Evolutionary conservation across 805 yeast species (phyloP), one percentile per base, ranked within the genome.

Genomic region (Wickerhamomyces bisporus): DNA sequence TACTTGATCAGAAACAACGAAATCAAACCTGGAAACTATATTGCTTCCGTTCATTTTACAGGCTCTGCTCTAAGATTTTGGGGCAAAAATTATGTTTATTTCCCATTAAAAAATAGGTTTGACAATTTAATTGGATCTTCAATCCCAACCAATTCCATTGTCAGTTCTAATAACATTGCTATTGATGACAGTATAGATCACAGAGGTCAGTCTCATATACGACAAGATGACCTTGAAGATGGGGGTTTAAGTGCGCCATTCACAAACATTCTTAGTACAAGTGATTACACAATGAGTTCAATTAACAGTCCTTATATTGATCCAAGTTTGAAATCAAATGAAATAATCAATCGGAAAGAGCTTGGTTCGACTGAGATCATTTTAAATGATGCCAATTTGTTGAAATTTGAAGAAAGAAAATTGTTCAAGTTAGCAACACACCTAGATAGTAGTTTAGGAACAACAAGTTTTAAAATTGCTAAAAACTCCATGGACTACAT

Each of bases 261-360:
- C 21, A 29, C 31, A 7, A 29, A 29, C 13, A 29, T 29, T n/a
- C n/a, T n/a, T n/a, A n/a, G n/a, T n/a, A n/a, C n/a, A n/a, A n/a
- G n/a, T n/a, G n/a, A n/a, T n/a, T n/a, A n/a, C n/a, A n/a, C n/a
- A n/a, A n/a, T n/a, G n/a, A n/a, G n/a, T n/a, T n/a, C n/a, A n/a
- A n/a, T n/a, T n/a, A n/a, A n/a, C n/a, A n/a, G n/a, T n/a, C 52
- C 52, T 13, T 49, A 45, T 30, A 32, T 47, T 31, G 53, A 47
- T n/a, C 40, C 48, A 10, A 21, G 36, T 26, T 17, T 49, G n/a
- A 32, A 14, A 10, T 15, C n/a, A n/a, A 48, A 48, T 26, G 13
- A 6, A 3, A 3, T 19, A 17, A 29, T 40, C 11, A 17, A 16
- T 2, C 23, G 19, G 18, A 18, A 18, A 6, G 41, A 32, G 5